phyloP scores from a whole-genome alignment of 202 grass and related monocot genomes.

The Cymbopogon flexuosus region DNA sequence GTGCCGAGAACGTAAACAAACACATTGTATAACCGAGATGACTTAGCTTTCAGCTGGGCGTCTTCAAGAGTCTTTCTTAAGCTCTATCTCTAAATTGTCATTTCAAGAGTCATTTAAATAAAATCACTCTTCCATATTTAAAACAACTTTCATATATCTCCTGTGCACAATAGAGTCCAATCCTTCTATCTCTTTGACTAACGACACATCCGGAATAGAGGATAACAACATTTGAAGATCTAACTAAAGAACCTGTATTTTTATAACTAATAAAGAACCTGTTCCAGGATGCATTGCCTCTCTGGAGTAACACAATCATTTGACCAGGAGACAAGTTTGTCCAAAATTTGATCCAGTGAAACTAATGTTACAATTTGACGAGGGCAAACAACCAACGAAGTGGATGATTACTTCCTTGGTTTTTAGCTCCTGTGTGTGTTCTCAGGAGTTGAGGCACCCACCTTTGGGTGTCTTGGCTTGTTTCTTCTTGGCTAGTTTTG shows the following conservation, averaged over 20 bases:
- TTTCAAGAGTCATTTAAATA: too few species aligned
- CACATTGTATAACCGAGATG: neutral
- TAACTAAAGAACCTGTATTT: too few species aligned
- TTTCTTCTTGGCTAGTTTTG: conserved; percentile 54
- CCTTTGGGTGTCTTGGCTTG: conserved; percentile 58
- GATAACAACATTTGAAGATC: neutral
- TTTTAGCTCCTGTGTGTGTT: conserved; percentile 56
- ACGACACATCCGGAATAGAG: neutral
- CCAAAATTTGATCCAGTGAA: conserved; percentile 4
- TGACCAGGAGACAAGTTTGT: neutral
- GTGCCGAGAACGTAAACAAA: neutral
- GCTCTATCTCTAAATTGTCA: neutral
- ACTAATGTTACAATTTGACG: neutral
- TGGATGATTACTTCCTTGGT: conserved; percentile 31
- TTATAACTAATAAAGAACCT: too few species aligned
- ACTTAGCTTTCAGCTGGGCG: neutral
- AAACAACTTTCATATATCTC: neutral
- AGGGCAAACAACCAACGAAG: neutral
- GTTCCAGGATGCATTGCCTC: neutral
- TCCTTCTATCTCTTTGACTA: too few species aligned
- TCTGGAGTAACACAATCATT: neutral
- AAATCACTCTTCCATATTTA: neutral
- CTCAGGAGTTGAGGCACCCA: conserved; percentile 43
- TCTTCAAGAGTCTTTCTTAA: neutral
- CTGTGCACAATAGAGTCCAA: too few species aligned